Evolutionary conservation across 305 asterid species (phyloP).

Genomic region (Withania somnifera): DNA sequence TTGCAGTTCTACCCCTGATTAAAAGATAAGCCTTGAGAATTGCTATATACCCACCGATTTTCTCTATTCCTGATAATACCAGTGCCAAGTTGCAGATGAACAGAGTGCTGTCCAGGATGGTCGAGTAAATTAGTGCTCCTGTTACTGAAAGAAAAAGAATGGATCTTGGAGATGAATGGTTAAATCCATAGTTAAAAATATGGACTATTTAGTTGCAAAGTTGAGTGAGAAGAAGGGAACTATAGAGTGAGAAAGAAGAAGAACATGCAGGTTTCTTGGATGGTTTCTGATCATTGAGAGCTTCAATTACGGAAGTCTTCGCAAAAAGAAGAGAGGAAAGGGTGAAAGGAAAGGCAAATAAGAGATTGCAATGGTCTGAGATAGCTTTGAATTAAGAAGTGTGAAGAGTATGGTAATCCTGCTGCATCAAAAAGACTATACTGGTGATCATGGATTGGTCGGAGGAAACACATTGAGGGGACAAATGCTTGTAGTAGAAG

Average conservation of each 20-base stretch:
- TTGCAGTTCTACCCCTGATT: conserved; percentile 36
- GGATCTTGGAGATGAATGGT: conserved; percentile 19
- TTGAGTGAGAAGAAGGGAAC: conserved; percentile 40
- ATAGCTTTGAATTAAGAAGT: conserved; percentile 48
- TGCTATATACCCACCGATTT: conserved; percentile 28
- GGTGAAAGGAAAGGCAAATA: conserved; percentile 42
- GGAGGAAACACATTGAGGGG: conserved; percentile 31
- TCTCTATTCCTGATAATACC: conserved; percentile 37
- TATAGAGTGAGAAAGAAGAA: conserved; percentile 16
- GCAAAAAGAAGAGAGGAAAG: conserved; percentile 58
- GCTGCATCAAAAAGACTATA: conserved; percentile 40
- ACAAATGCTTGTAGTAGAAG: conserved; percentile 41
- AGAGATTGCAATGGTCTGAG: conserved; percentile 48
- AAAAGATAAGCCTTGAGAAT: conserved; percentile 36
- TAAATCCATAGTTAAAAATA: conserved; percentile 6
- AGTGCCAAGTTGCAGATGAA: conserved; percentile 39
- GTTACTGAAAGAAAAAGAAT: conserved; percentile 33
- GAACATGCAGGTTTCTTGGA: not conserved
- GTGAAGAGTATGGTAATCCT: conserved; percentile 47
- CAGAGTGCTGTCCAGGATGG: conserved; percentile 47
- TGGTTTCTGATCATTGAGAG: conserved; percentile 15
- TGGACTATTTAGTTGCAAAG: conserved; percentile 43
- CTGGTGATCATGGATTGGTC: conserved; percentile 25
- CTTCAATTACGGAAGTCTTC: conserved; percentile 27
- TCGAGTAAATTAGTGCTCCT: conserved; percentile 46